Conservation (phyloP, 2,329 filamentous ascomycete species). For the Curvularia eragrostidis region DNA sequence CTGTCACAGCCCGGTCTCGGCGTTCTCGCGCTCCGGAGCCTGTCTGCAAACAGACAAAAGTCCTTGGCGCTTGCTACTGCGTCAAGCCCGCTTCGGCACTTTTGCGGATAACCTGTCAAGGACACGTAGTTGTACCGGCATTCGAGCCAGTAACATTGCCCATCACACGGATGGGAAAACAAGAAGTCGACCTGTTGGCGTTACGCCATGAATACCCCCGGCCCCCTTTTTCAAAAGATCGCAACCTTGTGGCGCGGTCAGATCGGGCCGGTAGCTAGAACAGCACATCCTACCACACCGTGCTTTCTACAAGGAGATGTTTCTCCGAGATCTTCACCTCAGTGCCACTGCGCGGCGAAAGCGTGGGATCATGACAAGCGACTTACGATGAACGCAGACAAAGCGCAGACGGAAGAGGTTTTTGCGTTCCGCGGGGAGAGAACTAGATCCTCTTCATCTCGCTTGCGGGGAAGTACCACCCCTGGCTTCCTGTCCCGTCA, state of each 20-base stretch:
- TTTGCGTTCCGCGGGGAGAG: slow-evolving; percentile 9
- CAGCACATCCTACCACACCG: slow-evolving; percentile 9
- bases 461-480: slow-evolving; percentile 18
- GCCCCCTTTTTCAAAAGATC: slow-evolving; percentile 12
- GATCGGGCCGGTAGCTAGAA: slow-evolving; percentile 13
- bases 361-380: slow-evolving; percentile 7
- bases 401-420: slow-evolving; percentile 5
- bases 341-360: slow-evolving; percentile 3
- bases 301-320: slow-evolving; percentile 7
- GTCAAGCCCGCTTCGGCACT: slow-evolving; percentile 11
- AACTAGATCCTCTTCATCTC: slow-evolving; percentile 16
- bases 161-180: slow-evolving; percentile 3
- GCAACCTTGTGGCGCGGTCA: slow-evolving; percentile 16
- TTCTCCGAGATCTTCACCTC: slow-evolving; percentile 14
- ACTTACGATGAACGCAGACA: slow-evolving; percentile 12
- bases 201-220: slow-evolving; percentile 8
- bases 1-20: slow-evolving; percentile 4
- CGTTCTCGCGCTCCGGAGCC: slow-evolving; percentile 4
- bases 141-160: neutral
- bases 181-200: neutral
- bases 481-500: slow-evolving; percentile 12
- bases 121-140: neutral
- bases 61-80: slow-evolving; percentile 11
- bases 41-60: slow-evolving; percentile 14
- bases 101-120: neutral